These are phyloP conservation scores for Lenwebbia sp. DNA, from an alignment of 345 rosid species.

Conservation along the genomic window DNA sequence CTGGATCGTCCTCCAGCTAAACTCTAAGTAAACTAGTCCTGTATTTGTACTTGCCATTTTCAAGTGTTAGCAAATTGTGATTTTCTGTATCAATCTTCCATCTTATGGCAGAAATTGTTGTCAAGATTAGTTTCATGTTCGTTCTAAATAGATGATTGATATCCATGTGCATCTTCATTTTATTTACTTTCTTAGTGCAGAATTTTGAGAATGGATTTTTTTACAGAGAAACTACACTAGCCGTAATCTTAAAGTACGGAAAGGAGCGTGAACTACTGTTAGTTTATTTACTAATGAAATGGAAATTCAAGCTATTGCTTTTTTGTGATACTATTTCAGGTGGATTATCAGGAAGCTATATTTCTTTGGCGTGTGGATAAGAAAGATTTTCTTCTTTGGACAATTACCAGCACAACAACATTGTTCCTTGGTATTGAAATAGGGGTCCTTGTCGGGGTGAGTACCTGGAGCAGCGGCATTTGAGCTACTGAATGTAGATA, in stretches of 20 bases:
- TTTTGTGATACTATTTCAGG: slow-evolving; percentile 37
- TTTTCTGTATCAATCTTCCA: background rate
- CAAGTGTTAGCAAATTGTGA: background rate
- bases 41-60: background rate
- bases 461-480: slow-evolving; percentile 7
- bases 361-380: slow-evolving; percentile 95
- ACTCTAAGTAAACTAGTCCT: background rate
- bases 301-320: background rate
- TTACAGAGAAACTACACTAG: too few species aligned
- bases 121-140: background rate
- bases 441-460: slow-evolving; percentile 96
- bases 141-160: background rate
- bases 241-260: background rate
- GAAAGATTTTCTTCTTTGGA: slow-evolving; percentile 97
- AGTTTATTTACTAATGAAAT: background rate
- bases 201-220: background rate
- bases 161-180: background rate
- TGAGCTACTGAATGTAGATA: background rate
- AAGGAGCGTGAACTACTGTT: background rate
- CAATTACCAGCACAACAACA: slow-evolving; percentile 62
- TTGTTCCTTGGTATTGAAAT: slow-evolving; percentile 95
- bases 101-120: background rate
- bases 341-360: slow-evolving; percentile 91
- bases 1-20: background rate
- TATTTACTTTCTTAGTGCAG: background rate